phyloP scores from a whole-genome alignment of 768 basidiomycete genomes.

The Tylopilus sp. region DNA sequence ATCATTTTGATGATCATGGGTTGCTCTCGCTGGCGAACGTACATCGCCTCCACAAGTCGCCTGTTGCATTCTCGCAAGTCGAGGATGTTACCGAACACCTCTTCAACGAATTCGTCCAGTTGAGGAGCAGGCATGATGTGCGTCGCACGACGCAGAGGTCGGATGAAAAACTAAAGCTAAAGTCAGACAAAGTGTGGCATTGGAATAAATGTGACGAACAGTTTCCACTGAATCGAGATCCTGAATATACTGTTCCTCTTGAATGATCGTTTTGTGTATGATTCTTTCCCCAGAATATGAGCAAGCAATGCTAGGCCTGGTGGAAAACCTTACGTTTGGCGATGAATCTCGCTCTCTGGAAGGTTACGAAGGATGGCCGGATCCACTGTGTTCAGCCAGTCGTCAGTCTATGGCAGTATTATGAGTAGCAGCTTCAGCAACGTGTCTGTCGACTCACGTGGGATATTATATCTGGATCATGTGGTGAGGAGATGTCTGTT shows the following conservation, averaged over 20 bases:
- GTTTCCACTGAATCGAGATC: constrained; percentile 84
- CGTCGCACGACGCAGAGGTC: constrained; percentile 47
- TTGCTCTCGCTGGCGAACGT: constrained; percentile 81
- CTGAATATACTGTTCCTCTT: constrained; percentile 86
- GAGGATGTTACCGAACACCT: constrained; percentile 85
- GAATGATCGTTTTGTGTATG: constrained; percentile 84
- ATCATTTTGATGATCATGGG: constrained; percentile 78
- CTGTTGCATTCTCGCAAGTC: constrained; percentile 84
- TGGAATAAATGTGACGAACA: constrained; percentile 34
- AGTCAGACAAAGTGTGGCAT: constrained; percentile 32
- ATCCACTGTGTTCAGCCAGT: constrained; percentile 54
- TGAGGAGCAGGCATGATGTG: constrained; percentile 57
- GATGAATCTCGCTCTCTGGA: constrained; percentile 71
- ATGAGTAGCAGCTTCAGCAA: constrained; percentile 2
- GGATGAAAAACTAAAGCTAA: constrained; percentile 48
- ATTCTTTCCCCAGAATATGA: constrained; percentile 35
- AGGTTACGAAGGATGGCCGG: constrained; percentile 50
- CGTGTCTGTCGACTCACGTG: constrained; percentile 34
- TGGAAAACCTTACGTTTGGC: constrained; percentile 60
- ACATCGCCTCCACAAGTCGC: constrained; percentile 79
- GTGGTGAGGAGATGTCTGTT: constrained; percentile 16
- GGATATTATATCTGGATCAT: constrained; percentile 27
- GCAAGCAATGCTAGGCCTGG: background rate
- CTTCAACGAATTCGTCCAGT: constrained; percentile 82
- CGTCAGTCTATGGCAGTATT: constrained; percentile 30